Evolutionary conservation across 192 early-diverging fungal genomes (phyloP).

Genomic region (Gaertneriomyces semiglobifer): DNA sequence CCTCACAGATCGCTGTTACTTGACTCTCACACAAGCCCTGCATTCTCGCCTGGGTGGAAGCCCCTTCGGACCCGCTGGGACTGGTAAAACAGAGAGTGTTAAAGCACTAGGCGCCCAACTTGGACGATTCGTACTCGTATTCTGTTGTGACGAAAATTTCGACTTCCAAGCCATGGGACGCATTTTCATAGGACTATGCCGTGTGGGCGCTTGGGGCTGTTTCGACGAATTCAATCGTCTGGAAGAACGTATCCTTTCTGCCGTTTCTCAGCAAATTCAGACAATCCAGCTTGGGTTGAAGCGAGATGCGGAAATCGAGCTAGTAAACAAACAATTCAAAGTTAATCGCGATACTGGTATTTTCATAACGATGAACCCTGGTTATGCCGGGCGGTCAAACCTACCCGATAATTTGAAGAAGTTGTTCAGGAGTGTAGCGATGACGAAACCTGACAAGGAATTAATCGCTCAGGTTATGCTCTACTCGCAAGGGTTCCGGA

Average conservation of each 20-base stretch:
- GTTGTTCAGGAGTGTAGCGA: slow-evolving; percentile 97
- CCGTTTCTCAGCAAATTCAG: slow-evolving; percentile 99
- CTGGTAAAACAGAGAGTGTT: slow-evolving; percentile 98
- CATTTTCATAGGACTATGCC: slow-evolving; percentile 98
- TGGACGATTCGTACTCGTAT: slow-evolving; percentile 96
- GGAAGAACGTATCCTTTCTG: slow-evolving; percentile 96
- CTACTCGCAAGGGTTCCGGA: slow-evolving; percentile 98
- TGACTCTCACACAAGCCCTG: slow-evolving; percentile 97
- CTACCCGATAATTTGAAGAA: slow-evolving; percentile 99
- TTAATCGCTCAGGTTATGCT: slow-evolving; percentile 99
- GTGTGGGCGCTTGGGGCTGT: slow-evolving; percentile 99
- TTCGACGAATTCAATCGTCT: slow-evolving; percentile 99
- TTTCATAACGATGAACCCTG: slow-evolving; percentile 99
- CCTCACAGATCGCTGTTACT: slow-evolving; percentile 96
- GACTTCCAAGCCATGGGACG: slow-evolving; percentile 99
- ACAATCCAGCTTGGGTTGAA: slow-evolving; percentile 95
- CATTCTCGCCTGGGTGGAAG: slow-evolving; percentile 89
- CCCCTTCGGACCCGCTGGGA: slow-evolving; percentile 98
- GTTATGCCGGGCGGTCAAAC: slow-evolving; percentile 97
- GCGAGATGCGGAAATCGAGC: slow-evolving; percentile 79
- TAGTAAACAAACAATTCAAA: slow-evolving; percentile 81
- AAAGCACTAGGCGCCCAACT: slow-evolving; percentile 94
- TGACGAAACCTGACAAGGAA: slow-evolving; percentile 97
- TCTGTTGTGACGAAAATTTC: slow-evolving; percentile 99
- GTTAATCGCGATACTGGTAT: slow-evolving; percentile 88